Percentiles rank a stretch among this genome's conserved stretches.
These are phyloP conservation scores for Trifolium subterraneum DNA, from an alignment of 306 rosid species.

Conservation along the genomic window DNA sequence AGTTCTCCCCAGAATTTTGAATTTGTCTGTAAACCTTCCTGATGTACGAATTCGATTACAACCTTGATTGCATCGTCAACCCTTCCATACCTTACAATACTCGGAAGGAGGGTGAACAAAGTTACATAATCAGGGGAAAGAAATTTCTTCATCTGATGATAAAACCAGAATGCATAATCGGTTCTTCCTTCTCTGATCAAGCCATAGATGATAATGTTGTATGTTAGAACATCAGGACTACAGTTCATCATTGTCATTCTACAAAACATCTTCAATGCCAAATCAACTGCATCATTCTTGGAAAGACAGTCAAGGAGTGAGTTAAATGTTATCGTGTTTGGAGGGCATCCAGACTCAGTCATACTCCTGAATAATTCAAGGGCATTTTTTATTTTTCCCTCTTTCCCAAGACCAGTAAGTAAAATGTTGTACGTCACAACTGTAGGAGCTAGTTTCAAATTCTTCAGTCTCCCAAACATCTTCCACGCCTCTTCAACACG, in stretches of 20 bases:
- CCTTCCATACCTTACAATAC: slow-evolving; percentile 64
- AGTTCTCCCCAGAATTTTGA: slow-evolving; percentile 77
- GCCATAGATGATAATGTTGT: slow-evolving; percentile 85
- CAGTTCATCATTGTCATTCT: slow-evolving; percentile 77
- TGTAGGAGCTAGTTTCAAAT: slow-evolving; percentile 79
- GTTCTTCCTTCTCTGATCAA: slow-evolving; percentile 67
- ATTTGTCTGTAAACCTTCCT: slow-evolving; percentile 47
- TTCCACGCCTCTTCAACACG: slow-evolving; percentile 90
- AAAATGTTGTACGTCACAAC: slow-evolving; percentile 93
- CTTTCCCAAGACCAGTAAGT: slow-evolving; percentile 83
- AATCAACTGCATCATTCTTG: slow-evolving; percentile 82
- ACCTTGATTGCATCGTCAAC: slow-evolving; percentile 71
- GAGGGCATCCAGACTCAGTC: slow-evolving; percentile 76
- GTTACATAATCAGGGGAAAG: slow-evolving; percentile 85
- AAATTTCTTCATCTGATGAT: slow-evolving; percentile 91
- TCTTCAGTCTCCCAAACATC: slow-evolving; percentile 84
- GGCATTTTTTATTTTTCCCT: slow-evolving; percentile 64
- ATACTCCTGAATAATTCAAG: slow-evolving; percentile 74
- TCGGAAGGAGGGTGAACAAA: slow-evolving; percentile 85
- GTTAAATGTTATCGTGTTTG: slow-evolving; percentile 80
- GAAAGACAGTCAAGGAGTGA: slow-evolving; percentile 83
- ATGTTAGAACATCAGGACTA: slow-evolving; percentile 81
- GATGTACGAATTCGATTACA: slow-evolving; percentile 58
- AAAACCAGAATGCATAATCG: slow-evolving; percentile 86
- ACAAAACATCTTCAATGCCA: slow-evolving; percentile 72